Conservation (phyloP, 345 rosid genomes). For the Syzygium grande region DNA sequence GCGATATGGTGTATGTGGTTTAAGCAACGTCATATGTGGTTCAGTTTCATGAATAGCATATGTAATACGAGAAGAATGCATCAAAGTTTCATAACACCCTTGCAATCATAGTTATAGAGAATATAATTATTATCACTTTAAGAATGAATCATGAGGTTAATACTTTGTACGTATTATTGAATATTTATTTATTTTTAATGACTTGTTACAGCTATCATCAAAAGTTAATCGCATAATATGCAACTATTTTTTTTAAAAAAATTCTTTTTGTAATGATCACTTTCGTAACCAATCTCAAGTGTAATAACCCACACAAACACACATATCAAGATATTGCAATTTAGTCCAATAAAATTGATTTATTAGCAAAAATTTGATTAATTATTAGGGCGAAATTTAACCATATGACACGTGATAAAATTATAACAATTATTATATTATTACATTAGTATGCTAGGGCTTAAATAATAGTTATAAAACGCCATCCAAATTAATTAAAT, state of each 20-base stretch:
- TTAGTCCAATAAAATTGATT: not conserved
- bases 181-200: not conserved
- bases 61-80: too few species aligned
- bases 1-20: too few species aligned
- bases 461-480: not conserved
- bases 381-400: not conserved
- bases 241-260: not conserved
- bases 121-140: not conserved
- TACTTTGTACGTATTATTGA: not conserved
- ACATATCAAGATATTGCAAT: not conserved
- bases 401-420: not conserved
- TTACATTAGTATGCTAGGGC: not conserved
- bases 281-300: not conserved
- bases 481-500: not conserved
- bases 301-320: not conserved
- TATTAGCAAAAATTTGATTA: not conserved
- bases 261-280: not conserved
- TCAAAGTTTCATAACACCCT: not conserved
- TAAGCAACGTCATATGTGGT: too few species aligned
- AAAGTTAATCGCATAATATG: not conserved
- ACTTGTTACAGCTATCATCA: not conserved
- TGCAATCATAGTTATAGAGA: not conserved
- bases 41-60: too few species aligned
- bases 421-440: too few species aligned
- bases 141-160: not conserved